phyloP scores from a whole-genome alignment of 305 asterid genomes.

The Lippia alba region DNA sequence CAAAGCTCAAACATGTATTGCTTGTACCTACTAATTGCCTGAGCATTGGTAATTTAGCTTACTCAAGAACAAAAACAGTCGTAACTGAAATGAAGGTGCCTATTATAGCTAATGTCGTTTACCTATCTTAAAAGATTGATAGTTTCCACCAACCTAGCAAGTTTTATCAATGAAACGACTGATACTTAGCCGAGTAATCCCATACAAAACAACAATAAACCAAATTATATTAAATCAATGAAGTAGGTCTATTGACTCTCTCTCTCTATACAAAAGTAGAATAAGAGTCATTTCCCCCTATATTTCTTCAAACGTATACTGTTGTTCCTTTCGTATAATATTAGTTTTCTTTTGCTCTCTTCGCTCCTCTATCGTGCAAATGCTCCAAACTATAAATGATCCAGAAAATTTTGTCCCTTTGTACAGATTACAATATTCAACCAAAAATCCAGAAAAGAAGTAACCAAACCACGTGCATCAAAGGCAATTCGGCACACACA shows the following conservation, averaged over 20 bases:
- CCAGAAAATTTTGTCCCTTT: not conserved
- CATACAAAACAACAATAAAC: not conserved
- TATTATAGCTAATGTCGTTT: not conserved
- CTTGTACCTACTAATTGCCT: conserved; percentile 10
- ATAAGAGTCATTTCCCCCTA: conserved; percentile 5
- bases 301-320: not conserved
- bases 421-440: conserved; percentile 7
- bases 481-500: not conserved
- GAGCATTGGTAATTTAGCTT: not conserved
- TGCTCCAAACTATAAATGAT: not conserved
- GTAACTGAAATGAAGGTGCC: not conserved
- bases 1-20: not conserved
- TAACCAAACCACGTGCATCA: conserved; percentile 7
- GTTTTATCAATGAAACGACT: not conserved
- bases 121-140: not conserved
- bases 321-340: not conserved
- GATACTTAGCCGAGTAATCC: not conserved
- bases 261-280: conserved; percentile 14
- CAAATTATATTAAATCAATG: not conserved
- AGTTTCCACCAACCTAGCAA: not conserved
- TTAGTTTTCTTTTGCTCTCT: not conserved
- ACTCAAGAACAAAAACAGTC: not conserved
- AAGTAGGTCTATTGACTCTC: not conserved
- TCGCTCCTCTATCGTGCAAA: not conserved
- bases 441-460: not conserved